Evolutionary conservation across 352 stramenopile species (phyloP), one percentile per base, ranked within the genome.

Genomic region (Lagenidium giganteum): DNA sequence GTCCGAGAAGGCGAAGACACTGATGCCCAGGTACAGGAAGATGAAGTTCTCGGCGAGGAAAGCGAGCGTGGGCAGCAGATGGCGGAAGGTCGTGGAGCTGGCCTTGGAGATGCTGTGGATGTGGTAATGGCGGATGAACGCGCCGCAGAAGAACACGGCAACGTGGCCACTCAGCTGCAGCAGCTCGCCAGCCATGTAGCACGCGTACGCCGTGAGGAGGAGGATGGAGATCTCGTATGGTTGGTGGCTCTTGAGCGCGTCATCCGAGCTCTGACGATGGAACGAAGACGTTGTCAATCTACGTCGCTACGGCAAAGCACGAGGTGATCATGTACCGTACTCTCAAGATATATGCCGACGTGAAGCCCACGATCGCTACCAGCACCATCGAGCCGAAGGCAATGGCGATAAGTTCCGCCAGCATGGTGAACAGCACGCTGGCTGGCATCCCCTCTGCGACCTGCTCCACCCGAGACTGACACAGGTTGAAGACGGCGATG

Each of bases 61-160:
- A 7, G 72, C 56, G 40, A 86, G 49, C 12, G 72, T 87, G 17
- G 66, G 54, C 5, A 87, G 47, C 29, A 87, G 42, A 23, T 87
- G 72, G 52, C 65, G 72, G 54, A 87, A 81, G 4, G 75, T 67
- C 13, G 64, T 61, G 0, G 70, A 67, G 41, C 70, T 84, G 31
- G 62, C 52, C 22, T 71, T 62, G 8, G 70, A 82, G 35, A 87
- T 76, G 41, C 66, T 87, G 54, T 83, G 70, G 54, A 83, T 64
- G 60, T 87, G 75, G 42, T 87, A 87, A 42, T 88, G 75, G 3
- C 70, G 59, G 25, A 88, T 86, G 25, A 87, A 80, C 1, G 81
- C 73, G 9, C 76, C 89, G 28, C 81, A 94, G 54, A 98, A 96
- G 37, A 98, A 88, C 17, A 97, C 93, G 0, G 79, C 77, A 14